phyloP scores from a whole-genome alignment of 1,284 basidiomycete species.

The Meira miltonrushii region DNA sequence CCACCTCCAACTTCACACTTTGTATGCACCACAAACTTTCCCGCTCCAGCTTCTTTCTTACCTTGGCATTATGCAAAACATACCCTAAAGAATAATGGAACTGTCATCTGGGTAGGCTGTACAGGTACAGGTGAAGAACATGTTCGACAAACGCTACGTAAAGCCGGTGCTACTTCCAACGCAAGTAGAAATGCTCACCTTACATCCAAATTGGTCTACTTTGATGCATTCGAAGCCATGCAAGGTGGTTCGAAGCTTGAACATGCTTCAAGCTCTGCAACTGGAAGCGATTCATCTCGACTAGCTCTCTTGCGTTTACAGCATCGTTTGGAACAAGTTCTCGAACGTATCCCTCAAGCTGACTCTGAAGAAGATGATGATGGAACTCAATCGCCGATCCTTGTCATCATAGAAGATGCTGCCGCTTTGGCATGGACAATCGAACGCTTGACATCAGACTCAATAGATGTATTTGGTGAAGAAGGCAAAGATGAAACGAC shows the following conservation, averaged over 20 bases:
- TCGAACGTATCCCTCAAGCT: background rate
- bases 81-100: background rate
- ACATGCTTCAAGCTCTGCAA: background rate
- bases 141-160: background rate
- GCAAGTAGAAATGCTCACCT: background rate
- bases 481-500: background rate
- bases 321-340: background rate
- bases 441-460: background rate
- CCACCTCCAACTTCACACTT: conserved; percentile 7
- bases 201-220: background rate
- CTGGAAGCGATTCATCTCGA: background rate
- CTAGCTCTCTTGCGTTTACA: background rate
- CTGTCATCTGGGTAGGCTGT: conserved; percentile 4
- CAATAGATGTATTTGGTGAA: too few relatives aligned
- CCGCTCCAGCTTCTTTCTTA: conserved; percentile 1
- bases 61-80: conserved; percentile 2
- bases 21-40: background rate
- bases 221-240: conserved; percentile 1
- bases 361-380: background rate
- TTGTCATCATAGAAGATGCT: conserved; percentile 6
- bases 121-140: background rate
- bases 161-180: background rate
- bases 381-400: background rate
- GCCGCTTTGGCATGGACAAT: conserved; percentile 3
- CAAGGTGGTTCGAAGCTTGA: background rate